Evolutionary conservation across 305 asterid species (phyloP).

Genomic region (Fraxinus angustifolia): DNA sequence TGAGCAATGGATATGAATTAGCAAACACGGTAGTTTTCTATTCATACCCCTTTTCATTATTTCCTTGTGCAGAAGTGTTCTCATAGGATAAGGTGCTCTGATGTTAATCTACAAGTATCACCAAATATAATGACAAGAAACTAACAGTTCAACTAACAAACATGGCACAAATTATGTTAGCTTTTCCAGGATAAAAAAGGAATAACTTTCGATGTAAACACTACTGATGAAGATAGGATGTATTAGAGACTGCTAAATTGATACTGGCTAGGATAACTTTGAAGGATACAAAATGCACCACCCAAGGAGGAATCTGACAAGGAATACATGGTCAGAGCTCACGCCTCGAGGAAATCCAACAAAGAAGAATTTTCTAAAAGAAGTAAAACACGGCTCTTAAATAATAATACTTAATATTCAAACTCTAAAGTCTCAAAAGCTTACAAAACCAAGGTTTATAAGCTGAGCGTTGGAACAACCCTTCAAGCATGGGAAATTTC

Average conservation of each 20-base stretch:
- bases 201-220: not conserved
- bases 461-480: not conserved
- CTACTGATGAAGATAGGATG: not conserved
- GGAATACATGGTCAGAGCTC: not conserved
- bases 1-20: constrained; percentile 1
- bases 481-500: not conserved
- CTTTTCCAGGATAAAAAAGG: not conserved
- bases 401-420: not conserved
- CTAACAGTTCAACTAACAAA: not conserved
- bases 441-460: not conserved
- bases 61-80: not conserved
- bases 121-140: not conserved
- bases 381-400: not conserved
- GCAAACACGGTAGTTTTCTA: not conserved
- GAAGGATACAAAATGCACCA: not conserved
- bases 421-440: not conserved
- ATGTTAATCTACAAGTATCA: not conserved
- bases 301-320: not conserved
- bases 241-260: not conserved
- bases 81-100: not conserved
- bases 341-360: not conserved
- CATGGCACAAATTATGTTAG: not conserved
- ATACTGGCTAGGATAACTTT: not conserved
- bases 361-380: not conserved
- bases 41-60: not conserved